These are phyloP conservation scores for Fusarium brevicatenulatum DNA, from an alignment of 2,329 filamentous ascomycete species.

Conservation along the genomic window DNA sequence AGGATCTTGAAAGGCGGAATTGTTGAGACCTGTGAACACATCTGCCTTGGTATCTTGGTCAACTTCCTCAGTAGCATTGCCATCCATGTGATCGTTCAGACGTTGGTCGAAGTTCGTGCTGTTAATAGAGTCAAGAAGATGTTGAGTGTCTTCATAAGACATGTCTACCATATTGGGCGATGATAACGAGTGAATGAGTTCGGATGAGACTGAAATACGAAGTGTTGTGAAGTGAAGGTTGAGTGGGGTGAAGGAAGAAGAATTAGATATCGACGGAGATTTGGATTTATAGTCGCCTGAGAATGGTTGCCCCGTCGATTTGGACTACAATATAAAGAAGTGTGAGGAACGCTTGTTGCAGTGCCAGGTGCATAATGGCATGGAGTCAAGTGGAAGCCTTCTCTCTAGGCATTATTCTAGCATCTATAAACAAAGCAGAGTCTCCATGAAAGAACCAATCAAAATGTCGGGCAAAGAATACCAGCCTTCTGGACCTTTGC, in stretches of 20 bases:
- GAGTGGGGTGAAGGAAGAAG: not conserved
- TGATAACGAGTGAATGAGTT: not conserved
- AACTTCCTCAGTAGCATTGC: too few relatives aligned
- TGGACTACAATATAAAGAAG: not conserved
- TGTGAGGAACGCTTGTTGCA: not conserved
- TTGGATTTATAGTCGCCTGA: not conserved
- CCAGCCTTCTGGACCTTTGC: not conserved
- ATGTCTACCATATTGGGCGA: not conserved
- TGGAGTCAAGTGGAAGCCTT: not conserved
- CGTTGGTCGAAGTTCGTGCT: fast-evolving
- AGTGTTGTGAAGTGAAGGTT: not conserved
- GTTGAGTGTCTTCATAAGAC: not conserved
- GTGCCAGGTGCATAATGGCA: not conserved
- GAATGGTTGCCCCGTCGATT: not conserved
- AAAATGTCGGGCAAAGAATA: not conserved
- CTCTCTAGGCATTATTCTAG: not conserved
- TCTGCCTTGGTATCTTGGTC: not conserved
- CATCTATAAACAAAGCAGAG: conserved; percentile 7
- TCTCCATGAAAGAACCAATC: conserved; percentile 13
- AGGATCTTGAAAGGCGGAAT: not conserved
- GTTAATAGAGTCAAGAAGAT: not conserved
- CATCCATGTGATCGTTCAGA: not conserved
- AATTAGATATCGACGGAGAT: not conserved
- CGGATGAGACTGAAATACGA: not conserved
- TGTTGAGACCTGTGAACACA: not conserved